These are phyloP conservation scores for Microbotryum lychnidis-dioicae DNA, from an alignment of 1,284 basidiomycete genomes.

Conservation along the genomic window DNA sequence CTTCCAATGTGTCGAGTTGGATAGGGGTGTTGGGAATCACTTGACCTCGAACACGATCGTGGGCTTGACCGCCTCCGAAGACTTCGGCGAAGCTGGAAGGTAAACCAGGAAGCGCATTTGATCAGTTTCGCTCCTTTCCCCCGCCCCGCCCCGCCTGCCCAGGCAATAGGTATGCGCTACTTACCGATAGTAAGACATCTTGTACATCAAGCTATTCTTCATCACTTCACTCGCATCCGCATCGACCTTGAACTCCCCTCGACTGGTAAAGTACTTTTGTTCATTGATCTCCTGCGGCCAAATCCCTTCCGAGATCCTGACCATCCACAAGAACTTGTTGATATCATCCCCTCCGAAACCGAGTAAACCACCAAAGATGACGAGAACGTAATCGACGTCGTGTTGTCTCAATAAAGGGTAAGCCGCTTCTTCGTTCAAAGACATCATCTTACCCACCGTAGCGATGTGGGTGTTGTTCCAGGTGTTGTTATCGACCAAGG, in stretches of 20 bases:
- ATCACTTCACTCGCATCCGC: constrained; percentile 79
- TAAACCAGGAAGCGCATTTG: neutral
- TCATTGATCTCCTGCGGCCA: constrained; percentile 99
- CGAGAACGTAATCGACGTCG: constrained; percentile 94
- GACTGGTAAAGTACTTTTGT: constrained; percentile 83
- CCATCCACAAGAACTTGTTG: constrained; percentile 84
- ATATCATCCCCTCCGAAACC: constrained; percentile 99
- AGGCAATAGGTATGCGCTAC: too few species aligned
- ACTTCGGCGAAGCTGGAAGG: constrained; percentile 66
- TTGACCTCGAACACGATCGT: constrained; percentile 78
- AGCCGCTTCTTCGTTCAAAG: constrained; percentile 82
- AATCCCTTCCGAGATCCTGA: constrained; percentile 90
- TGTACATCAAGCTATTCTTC: constrained; percentile 78
- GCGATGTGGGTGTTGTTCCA: constrained; percentile 97
- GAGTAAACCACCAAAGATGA: constrained; percentile 94
- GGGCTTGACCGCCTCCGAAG: constrained; percentile 63
- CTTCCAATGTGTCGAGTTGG: constrained; percentile 82
- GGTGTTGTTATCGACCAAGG: constrained; percentile 97
- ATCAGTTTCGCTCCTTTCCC: neutral
- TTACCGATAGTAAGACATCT: constrained; percentile 89
- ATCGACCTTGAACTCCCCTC: constrained; percentile 90
- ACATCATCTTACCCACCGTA: constrained; percentile 96
- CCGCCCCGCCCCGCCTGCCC: neutral
- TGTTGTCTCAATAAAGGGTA: constrained; percentile 96
- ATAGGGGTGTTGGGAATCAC: constrained; percentile 65